Conservation (phyloP, 2,329 filamentous ascomycete species). For the Diaporthe citrichinensis region DNA sequence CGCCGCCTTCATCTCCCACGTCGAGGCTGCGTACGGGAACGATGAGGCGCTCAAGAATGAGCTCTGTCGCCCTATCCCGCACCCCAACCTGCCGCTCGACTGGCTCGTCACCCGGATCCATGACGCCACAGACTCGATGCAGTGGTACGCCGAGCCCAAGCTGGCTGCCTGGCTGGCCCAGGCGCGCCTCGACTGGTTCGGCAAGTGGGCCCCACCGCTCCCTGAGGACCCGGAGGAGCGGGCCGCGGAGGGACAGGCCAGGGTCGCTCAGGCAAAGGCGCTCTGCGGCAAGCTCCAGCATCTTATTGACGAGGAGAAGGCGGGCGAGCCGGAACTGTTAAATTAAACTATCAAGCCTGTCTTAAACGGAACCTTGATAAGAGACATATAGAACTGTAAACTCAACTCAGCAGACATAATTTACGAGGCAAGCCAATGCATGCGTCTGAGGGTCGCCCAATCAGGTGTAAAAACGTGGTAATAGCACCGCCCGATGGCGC, state of each 20-base stretch:
- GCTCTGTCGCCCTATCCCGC: neutral
- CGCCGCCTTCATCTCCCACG: constrained; percentile 4
- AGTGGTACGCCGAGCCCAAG: neutral
- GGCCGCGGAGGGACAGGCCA: neutral
- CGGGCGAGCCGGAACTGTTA: neutral
- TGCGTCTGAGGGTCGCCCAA: neutral
- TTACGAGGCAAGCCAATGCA: neutral
- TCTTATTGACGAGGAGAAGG: neutral
- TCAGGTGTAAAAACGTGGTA: neutral
- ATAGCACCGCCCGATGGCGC: too few relatives aligned
- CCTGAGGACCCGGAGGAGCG: neutral
- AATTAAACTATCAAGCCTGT: neutral
- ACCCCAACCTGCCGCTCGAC: neutral
- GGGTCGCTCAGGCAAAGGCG: neutral
- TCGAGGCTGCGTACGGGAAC: neutral
- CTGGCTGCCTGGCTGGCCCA: neutral
- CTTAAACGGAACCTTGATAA: neutral
- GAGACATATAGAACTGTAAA: neutral
- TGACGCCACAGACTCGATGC: neutral
- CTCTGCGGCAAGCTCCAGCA: neutral
- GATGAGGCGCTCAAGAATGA: neutral
- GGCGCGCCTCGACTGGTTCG: neutral
- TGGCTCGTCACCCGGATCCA: neutral
- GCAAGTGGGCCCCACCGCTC: neutral
- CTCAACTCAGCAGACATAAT: too few relatives aligned